These are phyloP conservation scores for Erodium moschatum DNA, from an alignment of 441 rosid genomes.

Conservation along the genomic window DNA sequence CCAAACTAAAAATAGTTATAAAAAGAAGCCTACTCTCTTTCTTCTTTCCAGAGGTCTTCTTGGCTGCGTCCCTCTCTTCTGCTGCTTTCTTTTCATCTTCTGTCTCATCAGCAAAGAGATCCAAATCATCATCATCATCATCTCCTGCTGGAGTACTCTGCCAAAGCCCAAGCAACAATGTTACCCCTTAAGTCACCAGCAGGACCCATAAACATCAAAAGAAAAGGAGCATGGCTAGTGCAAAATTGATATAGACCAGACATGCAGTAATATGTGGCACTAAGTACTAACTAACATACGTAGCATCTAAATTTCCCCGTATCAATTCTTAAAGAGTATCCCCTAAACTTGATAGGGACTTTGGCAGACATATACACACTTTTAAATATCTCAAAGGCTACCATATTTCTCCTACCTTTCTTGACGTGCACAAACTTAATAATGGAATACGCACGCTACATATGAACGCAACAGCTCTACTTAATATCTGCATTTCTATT, in stretches of 20 bases:
- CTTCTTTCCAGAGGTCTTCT: slow-evolving; percentile 31
- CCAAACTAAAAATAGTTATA: neutral
- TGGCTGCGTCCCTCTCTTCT: slow-evolving; percentile 61
- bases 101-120: slow-evolving; percentile 70
- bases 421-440: too few relatives aligned
- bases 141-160: slow-evolving; percentile 41
- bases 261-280: neutral
- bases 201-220: neutral
- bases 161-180: slow-evolving; percentile 2
- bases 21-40: slow-evolving; percentile 39
- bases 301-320: neutral
- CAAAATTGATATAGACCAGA: neutral
- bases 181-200: neutral
- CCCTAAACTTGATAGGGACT: neutral
- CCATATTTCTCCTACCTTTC: too few relatives aligned
- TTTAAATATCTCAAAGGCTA: too few relatives aligned
- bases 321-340: neutral
- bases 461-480: neutral
- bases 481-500: neutral
- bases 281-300: neutral
- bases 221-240: neutral
- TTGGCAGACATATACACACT: neutral
- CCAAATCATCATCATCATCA: slow-evolving; percentile 28
- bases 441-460: too few relatives aligned
- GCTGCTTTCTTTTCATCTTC: slow-evolving; percentile 69